Evolutionary conservation across 352 stramenopile genomes (phyloP), one percentile per base, ranked within the genome.

Genomic region (Pythium pectinolyticum): DNA sequence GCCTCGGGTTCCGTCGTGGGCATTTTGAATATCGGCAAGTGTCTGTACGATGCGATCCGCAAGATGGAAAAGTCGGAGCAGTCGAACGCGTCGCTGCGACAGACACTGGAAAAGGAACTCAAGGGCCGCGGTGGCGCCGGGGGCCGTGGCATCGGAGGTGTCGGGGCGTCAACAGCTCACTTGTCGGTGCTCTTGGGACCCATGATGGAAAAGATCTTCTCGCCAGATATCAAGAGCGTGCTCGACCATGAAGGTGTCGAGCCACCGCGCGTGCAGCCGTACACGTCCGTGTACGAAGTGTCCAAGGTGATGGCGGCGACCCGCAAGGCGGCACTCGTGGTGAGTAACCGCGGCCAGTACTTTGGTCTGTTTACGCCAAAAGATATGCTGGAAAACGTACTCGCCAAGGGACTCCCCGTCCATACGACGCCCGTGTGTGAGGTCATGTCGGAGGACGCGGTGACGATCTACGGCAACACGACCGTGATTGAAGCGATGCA

Each of bases 21-120:
- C 12, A 89, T 99, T 40, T 71, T 99, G 22, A 97, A 98, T 77
- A 99, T 99, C 75, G 96, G 94, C 12, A 99, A 99, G 72, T 99
- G 97, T 63, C 62, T 99, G 59, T 98, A 99, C 79, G 96, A 99
- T 78, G 97, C 96, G 4, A 99, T 99, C 55, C 82, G 81, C 7
- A 98, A 98, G 66, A 96, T 99, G 68, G 97, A 99, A 67, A 94
- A 94, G 62, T 85, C 82, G n/a, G 83, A 92, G 57, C 66, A 86
- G 41, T 92, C 82, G n/a, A 90, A 84, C 9, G 68, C 75, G 9
- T 74, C 81, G n/a, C 66, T 94, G 30, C 82, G 84, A 17, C 78
- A 94, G 32, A 90, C 79, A 9, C 64, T 94, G 17, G 83, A 92
- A 67, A 89, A 90, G 52, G 82, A 93, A 53, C 82, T 90, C 65